Evolutionary conservation across 805 yeast species (phyloP).

Genomic region (Soucietia sequanensis): DNA sequence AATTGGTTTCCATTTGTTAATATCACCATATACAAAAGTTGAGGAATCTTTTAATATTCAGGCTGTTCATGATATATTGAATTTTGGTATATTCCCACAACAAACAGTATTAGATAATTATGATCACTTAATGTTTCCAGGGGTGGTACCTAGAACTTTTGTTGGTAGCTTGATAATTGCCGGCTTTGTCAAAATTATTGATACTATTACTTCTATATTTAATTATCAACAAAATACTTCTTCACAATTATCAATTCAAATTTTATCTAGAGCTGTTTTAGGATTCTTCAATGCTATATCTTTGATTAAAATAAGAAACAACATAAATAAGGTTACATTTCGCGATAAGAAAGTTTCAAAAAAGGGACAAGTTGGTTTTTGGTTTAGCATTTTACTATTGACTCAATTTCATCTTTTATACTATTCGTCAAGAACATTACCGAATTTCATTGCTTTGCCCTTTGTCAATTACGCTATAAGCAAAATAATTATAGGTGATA

Average conservation of each 20-base stretch:
- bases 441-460: constrained; percentile 85
- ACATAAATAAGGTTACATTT: constrained; percentile 20
- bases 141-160: constrained; percentile 86
- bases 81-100: constrained; percentile 50
- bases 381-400: constrained; percentile 59
- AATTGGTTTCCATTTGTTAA: constrained; percentile 47
- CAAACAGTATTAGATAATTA: constrained; percentile 38
- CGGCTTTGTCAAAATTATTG: constrained; percentile 38
- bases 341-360: constrained; percentile 14
- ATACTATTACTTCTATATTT: constrained; percentile 9
- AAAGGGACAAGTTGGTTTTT: constrained; percentile 39
- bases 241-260: constrained; percentile 52
- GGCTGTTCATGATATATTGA: constrained; percentile 79
- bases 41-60: constrained; percentile 93
- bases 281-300: constrained; percentile 61
- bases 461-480: constrained; percentile 57
- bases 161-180: constrained; percentile 65
- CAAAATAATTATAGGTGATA: constrained; percentile 48
- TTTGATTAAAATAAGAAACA: constrained; percentile 49
- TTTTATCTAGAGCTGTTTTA: constrained; percentile 54
- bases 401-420: constrained; percentile 78
- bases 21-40: constrained; percentile 85
- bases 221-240: too few species aligned
- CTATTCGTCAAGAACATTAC: constrained; percentile 82
- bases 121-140: constrained; percentile 82